Base-by-base conservation (phyloP, 768 basidiomycete genomes). In the Hygrophorus russula region DNA sequence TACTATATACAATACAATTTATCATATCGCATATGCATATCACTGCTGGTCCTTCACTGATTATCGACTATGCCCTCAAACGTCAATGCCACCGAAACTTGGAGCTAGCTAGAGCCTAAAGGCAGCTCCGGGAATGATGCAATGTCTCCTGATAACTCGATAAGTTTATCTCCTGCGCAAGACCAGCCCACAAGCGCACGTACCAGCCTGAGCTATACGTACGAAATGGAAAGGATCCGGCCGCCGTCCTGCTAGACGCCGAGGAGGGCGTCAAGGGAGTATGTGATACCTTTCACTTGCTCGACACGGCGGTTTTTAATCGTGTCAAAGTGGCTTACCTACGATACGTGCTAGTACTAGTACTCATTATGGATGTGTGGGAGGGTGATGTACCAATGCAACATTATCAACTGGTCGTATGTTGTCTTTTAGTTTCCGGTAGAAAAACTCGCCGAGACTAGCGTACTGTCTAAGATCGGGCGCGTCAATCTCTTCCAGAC, bases 281-380 rank as follows among this genome's bases (percentile, higher is more conserved):
- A 99, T 0, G 91, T 96, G 49, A 94, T 83, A 12, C 96, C 96
- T 62, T 99, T 99, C 56, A 99, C 89, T 62, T 97, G 93, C 57
- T 96, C 93, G 41, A 99, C 88, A 19, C 77, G 76, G 39, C 78
- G 68, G 51, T 78, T 76, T 42, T 74, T 62, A 49, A 99, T 85
- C 1, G 77, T 78, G 28, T 94, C 96, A 52, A 92, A 91, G 58
- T 98, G 96, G 49, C 87, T 91, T 47, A 94, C 84, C 84, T 87
- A 53, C 24, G 31, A 42, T 7, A 44, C 11, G 17, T 15, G 29
- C n/a, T n/a, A n/a, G n/a, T n/a, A n/a, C 9, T 31, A 30, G 18
- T 32, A 12, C 12, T 27, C 15, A 8, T 30, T 18, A 5, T 17
- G 15, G n/a, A 13, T 7, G 13, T 17, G 12, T 35, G 19, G 28